Conservation (phyloP, 2,329 filamentous ascomycete species). For the Bipolaris victoriae region DNA sequence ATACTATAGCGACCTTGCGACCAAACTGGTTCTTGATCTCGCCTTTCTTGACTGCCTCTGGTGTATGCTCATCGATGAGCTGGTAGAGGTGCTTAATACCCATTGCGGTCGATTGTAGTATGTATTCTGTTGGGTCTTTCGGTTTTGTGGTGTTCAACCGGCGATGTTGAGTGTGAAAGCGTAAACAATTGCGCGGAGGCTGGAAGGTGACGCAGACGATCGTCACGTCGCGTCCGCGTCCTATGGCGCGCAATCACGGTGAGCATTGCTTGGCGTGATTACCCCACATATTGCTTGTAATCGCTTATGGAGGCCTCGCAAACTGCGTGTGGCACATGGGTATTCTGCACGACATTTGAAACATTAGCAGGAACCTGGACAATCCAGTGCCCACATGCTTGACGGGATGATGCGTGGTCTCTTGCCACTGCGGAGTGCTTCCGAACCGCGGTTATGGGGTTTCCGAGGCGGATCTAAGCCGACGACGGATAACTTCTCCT, state of each 20-base stretch:
- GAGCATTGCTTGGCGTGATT: conserved; percentile 32
- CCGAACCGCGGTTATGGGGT: conserved; percentile 35
- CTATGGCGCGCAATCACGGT: conserved; percentile 38
- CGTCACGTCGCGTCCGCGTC: conserved; percentile 36
- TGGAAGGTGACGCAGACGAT: conserved; percentile 25
- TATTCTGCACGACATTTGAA: background rate
- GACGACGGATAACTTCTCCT: conserved; percentile 13
- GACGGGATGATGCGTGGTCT: conserved; percentile 11
- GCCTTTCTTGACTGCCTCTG: conserved; percentile 92
- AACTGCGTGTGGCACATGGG: background rate
- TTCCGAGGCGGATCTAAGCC: conserved; percentile 32
- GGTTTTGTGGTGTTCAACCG: background rate
- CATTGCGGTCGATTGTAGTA: conserved; percentile 30
- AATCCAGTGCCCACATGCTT: background rate
- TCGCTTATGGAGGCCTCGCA: conserved; percentile 11
- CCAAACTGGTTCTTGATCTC: conserved; percentile 99
- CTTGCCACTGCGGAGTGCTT: conserved; percentile 31
- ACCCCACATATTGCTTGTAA: conserved; percentile 13
- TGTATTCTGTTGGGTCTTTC: background rate
- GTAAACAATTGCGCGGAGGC: conserved; percentile 18
- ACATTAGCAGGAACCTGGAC: background rate
- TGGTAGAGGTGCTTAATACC: conserved; percentile 55
- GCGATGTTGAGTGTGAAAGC: conserved; percentile 10
- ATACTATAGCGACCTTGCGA: conserved; percentile 94
- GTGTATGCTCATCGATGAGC: conserved; percentile 75